These are phyloP conservation scores for Leishmania tropica DNA, from an alignment of 208 protist genomes.

Conservation along the genomic window DNA sequence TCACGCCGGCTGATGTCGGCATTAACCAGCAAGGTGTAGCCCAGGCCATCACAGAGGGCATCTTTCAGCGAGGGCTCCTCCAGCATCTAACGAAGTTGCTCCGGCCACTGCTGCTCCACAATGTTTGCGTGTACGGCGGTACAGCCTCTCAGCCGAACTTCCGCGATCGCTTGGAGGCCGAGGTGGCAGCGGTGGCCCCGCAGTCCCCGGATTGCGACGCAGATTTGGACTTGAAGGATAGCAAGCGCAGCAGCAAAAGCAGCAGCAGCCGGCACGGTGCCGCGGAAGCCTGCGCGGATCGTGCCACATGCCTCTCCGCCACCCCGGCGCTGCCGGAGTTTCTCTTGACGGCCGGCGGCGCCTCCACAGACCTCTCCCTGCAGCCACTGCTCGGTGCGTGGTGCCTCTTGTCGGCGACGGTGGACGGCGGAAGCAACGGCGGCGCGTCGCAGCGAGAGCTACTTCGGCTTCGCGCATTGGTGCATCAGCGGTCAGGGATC, in stretches of 20 bases:
- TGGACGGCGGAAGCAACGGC: no score
- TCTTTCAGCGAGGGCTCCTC: conserved; percentile 49
- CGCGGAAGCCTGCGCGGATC: not conserved
- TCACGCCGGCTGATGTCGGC: conserved; percentile 67
- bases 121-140: conserved; percentile 66
- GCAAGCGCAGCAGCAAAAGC: not conserved
- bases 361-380: conserved; percentile 25
- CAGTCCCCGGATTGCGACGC: not conserved
- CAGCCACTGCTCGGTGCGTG: conserved; percentile 59
- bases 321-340: conserved; percentile 10
- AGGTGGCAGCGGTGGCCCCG: conserved; percentile 33
- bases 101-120: conserved; percentile 35
- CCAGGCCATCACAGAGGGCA: conserved; percentile 46
- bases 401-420: conserved; percentile 27
- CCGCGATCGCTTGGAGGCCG: conserved; percentile 38
- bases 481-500: conserved; percentile 18
- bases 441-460: conserved; percentile 8
- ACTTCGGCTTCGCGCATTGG: conserved; percentile 9
- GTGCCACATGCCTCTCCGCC: not conserved
- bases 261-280: not conserved
- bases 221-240: not conserved
- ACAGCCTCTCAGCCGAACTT: conserved; percentile 43
- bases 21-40: conserved; percentile 61
- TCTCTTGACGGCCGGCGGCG: not conserved
- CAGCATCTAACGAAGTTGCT: conserved; percentile 36